Conservation (phyloP, 208 protist genomes). For the Crithidia thermophila region DNA sequence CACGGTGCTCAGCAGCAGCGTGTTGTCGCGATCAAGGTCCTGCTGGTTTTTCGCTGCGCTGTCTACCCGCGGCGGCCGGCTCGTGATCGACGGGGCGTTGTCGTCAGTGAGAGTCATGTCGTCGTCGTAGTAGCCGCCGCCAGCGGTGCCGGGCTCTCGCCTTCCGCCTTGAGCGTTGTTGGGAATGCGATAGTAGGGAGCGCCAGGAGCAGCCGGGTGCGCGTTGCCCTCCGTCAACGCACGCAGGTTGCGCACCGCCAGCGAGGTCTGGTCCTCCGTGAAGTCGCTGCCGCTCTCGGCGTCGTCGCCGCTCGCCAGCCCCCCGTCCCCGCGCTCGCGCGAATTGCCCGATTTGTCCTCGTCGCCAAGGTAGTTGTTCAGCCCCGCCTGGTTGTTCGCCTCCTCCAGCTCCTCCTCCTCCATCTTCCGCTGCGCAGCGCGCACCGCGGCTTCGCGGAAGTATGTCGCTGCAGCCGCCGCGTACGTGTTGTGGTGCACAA, state of each 20-base stretch:
- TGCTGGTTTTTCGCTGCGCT: constrained; percentile 17
- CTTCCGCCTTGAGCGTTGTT: constrained; percentile 1
- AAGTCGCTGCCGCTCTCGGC: constrained; percentile 16
- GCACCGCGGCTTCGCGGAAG: constrained; percentile 48
- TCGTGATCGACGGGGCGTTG: constrained; percentile 19
- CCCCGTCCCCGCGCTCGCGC: background rate
- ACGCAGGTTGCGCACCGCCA: constrained; percentile 28
- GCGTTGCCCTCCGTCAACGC: constrained; percentile 26
- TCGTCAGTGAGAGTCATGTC: constrained; percentile 27
- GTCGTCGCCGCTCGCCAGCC: background rate
- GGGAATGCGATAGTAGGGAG: constrained; percentile 17
- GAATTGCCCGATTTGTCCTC: constrained; percentile 9
- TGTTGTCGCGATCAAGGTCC: constrained; percentile 39
- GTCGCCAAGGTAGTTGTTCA: constrained; percentile 2
- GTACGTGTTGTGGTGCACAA: constrained; percentile 69
- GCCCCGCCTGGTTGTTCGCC: background rate
- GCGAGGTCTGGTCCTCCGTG: constrained; percentile 17
- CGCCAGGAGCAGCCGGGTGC: background rate
- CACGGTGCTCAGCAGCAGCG: constrained; percentile 35
- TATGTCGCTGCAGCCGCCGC: constrained; percentile 48
- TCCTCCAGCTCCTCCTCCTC: constrained; percentile 37
- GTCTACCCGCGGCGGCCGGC: constrained; percentile 4
- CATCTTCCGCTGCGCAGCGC: constrained; percentile 34
- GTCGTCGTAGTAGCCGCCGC: constrained; percentile 12
- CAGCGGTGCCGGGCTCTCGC: background rate